phyloP scores from a whole-genome alignment of 1,139 yeast species.

The Pichia inconspicua region DNA sequence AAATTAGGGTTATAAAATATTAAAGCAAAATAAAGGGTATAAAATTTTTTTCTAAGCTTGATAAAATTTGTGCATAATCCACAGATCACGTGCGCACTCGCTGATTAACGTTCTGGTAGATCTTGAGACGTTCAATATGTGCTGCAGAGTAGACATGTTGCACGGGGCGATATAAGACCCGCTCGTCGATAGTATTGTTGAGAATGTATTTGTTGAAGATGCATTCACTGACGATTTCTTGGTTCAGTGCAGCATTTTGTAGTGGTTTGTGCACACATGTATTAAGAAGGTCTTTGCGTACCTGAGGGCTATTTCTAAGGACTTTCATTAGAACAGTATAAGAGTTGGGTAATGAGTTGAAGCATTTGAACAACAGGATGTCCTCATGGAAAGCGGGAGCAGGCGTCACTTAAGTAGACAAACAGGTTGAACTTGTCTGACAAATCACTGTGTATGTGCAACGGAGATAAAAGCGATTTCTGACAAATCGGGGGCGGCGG shows the following conservation, averaged over 20 bases:
- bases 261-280: slow-evolving; percentile 2
- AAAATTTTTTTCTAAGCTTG: no score
- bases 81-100: not conserved
- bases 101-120: not conserved
- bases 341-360: no score
- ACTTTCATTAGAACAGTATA: not conserved
- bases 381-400: no score
- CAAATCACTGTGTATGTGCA: no score
- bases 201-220: not conserved
- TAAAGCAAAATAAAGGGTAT: not conserved
- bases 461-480: no score
- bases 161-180: not conserved
- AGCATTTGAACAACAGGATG: no score
- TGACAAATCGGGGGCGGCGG: no score
- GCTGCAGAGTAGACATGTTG: slow-evolving; percentile 15
- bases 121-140: slow-evolving; percentile 19
- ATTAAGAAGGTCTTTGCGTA: slow-evolving; percentile 6
- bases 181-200: not conserved
- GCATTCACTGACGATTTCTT: slow-evolving; percentile 6
- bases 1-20: not conserved
- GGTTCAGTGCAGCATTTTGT: slow-evolving; percentile 1
- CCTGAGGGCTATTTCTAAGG: slow-evolving; percentile 1
- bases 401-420: no score
- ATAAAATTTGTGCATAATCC: no score
- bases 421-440: no score